Evolutionary conservation across 805 yeast genomes (phyloP).

Genomic region (Metschnikowia proteae): DNA sequence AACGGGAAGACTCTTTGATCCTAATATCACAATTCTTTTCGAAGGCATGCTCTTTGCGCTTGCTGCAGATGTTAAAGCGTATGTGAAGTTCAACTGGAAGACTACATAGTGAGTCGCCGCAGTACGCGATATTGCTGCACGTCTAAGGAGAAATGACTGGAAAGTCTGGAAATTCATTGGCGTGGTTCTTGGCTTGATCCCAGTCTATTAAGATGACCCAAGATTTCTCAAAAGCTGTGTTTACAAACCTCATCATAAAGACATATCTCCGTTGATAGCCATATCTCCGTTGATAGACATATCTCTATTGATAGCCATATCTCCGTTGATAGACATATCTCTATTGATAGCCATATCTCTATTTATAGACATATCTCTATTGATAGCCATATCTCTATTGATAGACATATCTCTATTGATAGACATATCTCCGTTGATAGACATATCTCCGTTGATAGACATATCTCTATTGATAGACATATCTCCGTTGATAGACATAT

Average conservation of each 20-base stretch:
- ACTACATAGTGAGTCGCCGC: constrained; percentile 29
- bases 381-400: no score
- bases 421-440: no score
- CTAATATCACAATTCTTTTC: constrained; percentile 21
- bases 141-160: constrained; percentile 2
- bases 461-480: no score
- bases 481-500: no score
- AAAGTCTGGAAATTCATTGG: constrained; percentile 7
- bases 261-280: no score
- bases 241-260: constrained; percentile 25
- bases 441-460: no score
- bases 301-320: no score
- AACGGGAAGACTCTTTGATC: constrained; percentile 14
- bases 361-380: no score
- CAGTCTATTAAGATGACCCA: constrained; percentile 2
- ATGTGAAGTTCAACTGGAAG: constrained; percentile 34
- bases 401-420: no score
- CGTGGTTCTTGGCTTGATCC: constrained; percentile 4
- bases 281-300: no score
- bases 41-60: constrained; percentile 21
- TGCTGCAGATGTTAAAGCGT: constrained; percentile 20
- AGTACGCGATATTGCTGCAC: constrained; percentile 17
- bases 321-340: no score
- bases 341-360: no score
- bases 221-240: constrained; percentile 33